phyloP scores from a whole-genome alignment of 148 eudicot species.

The Euryodendron excelsum region DNA sequence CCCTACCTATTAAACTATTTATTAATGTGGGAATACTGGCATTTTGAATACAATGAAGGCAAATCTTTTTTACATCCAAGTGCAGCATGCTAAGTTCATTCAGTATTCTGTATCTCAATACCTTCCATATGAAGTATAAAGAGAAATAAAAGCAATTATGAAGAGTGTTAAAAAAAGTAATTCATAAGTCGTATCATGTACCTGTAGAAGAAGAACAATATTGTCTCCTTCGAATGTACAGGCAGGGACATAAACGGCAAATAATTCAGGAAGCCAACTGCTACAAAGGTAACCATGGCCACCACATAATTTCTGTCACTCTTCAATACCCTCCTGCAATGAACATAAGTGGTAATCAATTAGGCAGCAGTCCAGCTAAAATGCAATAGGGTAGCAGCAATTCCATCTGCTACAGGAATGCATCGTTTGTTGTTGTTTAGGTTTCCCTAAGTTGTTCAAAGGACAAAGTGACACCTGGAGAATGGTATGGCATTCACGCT shows the following conservation, averaged over 20 bases:
- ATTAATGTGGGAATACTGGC: neutral
- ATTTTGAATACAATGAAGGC: neutral
- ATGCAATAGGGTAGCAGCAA: too few species aligned
- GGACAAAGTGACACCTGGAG: too few species aligned
- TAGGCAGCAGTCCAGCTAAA: neutral
- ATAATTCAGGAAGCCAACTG: conserved; percentile 96
- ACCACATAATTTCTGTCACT: conserved; percentile 91
- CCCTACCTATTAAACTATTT: neutral
- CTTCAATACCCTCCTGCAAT: conserved; percentile 89
- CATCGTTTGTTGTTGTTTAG: too few species aligned
- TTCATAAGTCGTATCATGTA: conserved; percentile 13
- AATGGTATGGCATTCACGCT: too few species aligned
- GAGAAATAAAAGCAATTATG: neutral
- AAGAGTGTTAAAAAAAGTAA: neutral
- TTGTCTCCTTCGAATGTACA: conserved; percentile 98
- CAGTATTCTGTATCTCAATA: neutral
- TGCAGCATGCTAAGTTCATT: conserved; percentile 1
- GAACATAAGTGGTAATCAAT: conserved; percentile 4
- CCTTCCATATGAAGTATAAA: neutral
- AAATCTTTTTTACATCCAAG: neutral
- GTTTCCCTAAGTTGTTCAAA: too few species aligned
- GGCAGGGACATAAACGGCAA: conserved; percentile 90
- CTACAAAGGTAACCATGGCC: conserved; percentile 93
- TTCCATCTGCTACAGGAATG: too few species aligned
- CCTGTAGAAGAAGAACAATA: conserved; percentile 81